phyloP scores from a whole-genome alignment of 2,329 filamentous ascomycete genomes.

The Coniosporium tulheliwenetii region DNA sequence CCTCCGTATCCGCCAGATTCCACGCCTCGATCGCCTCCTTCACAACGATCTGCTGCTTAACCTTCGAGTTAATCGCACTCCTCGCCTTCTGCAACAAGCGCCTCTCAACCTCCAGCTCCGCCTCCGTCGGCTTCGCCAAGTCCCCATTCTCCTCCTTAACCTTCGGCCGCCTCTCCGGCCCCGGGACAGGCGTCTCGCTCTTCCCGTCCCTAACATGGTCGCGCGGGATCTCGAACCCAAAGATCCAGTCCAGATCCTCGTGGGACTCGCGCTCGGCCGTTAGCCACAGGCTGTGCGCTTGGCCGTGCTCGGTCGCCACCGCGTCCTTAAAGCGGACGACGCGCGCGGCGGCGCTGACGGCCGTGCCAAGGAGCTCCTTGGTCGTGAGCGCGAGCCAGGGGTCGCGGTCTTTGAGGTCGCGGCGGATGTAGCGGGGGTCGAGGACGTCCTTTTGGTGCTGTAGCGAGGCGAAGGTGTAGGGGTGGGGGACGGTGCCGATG shows the following conservation, averaged over 20 bases:
- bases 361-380: conserved; percentile 47
- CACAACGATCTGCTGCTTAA: conserved; percentile 10
- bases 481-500: conserved; percentile 79
- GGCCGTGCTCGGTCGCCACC: conserved; percentile 52
- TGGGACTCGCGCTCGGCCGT: conserved; percentile 50
- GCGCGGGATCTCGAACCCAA: conserved; percentile 68
- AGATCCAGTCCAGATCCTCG: conserved; percentile 70
- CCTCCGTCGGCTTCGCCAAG: conserved; percentile 30
- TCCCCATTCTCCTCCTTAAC: conserved; percentile 1
- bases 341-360: conserved; percentile 47
- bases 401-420: conserved; percentile 54
- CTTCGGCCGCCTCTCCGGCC: conserved; percentile 37
- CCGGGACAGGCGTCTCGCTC: conserved; percentile 41
- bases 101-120: conserved; percentile 40
- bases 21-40: conserved; percentile 32
- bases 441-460: conserved; percentile 36
- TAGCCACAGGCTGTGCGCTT: conserved; percentile 61
- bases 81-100: conserved; percentile 38
- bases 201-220: conserved; percentile 33
- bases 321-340: conserved; percentile 66
- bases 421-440: conserved; percentile 27
- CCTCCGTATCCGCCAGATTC: conserved; percentile 56
- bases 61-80: conserved; percentile 5
- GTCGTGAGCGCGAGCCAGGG: conserved; percentile 63
- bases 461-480: conserved; percentile 65